Evolutionary conservation across 2,329 filamentous ascomycete species (phyloP), one percentile per base, ranked within the genome.

Genomic region (Verticillium zaregamsianum): DNA sequence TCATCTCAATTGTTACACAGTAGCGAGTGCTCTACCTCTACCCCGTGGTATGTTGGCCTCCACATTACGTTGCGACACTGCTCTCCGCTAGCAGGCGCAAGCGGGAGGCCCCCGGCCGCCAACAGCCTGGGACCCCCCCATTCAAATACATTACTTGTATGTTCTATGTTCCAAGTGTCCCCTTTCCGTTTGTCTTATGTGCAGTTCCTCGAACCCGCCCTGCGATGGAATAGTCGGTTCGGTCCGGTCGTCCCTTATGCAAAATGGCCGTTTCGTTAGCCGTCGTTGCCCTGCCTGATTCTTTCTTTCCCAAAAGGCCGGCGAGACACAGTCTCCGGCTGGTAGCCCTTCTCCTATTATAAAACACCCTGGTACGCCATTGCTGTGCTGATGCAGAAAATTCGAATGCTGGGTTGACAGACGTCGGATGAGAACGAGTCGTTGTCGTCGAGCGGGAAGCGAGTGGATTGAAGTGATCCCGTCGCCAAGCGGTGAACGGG

Each of bases 301-400:
- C 55, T 58, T 60, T 64, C 59, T 57, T 65, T 63, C 64, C 57
- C 37, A 37, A 39, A 35, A 59, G 45, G 20, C 45, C n/a, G 45
- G n/a, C 49, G 58, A 63, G 57, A 63, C 57, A 59, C 58, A 52
- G 20, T n/a, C 45, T 52, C 45, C 45, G 12, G 45, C 45, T 52
- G 20, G 45, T 52, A 8, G 45, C 45, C 20, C 40, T 49, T 58
- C 40, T 23, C 12, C 40, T 39, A 40, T 58, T 9, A 20, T 15
- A 58, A 58, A 58, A 58, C 23, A 58, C 58, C 58, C 49, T 54
- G 58, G 58, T 62, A 62, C 64, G 64, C 64, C 64, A 61, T 59
- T 66, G 64, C 64, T 66, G 64, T 66, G 64, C 64, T 66, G 63
- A 66, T 66, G 64, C 64, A 62, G 39, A 55, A 61, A 62, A 64